Evolutionary conservation across 192 early-diverging fungal genomes (phyloP).

Genomic region (Entomortierella lignicola): DNA sequence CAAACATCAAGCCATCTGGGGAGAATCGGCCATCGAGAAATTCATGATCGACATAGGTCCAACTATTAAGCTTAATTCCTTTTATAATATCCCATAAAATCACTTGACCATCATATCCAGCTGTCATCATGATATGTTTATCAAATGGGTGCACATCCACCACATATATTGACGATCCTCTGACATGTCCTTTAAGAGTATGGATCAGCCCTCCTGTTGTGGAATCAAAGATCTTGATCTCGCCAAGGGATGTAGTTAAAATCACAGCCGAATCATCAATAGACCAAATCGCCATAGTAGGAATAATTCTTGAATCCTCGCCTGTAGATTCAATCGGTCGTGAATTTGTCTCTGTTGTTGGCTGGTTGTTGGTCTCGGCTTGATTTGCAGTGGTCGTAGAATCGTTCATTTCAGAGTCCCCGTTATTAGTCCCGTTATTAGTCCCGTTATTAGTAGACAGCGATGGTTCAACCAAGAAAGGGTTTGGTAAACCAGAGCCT

Average conservation of each 20-base stretch:
- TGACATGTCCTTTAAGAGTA: constrained; percentile 65
- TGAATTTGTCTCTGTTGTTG: not conserved
- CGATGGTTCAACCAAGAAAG: constrained; percentile 2
- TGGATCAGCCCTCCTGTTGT: constrained; percentile 66
- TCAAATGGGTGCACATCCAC: constrained; percentile 82
- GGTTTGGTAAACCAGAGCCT: constrained; percentile 11
- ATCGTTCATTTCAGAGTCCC: constrained; percentile 47
- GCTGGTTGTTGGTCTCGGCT: constrained; percentile 6
- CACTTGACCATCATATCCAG: constrained; percentile 84
- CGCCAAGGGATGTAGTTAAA: constrained; percentile 74
- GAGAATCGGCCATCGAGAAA: constrained; percentile 83
- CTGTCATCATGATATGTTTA: constrained; percentile 76
- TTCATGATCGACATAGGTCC: constrained; percentile 63
- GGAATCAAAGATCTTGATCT: constrained; percentile 75
- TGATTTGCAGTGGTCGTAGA: constrained; percentile 20
- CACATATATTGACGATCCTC: constrained; percentile 73
- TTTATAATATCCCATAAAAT: constrained; percentile 83
- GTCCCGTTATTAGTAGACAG: constrained; percentile 2
- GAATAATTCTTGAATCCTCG: constrained; percentile 37
- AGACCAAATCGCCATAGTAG: constrained; percentile 75
- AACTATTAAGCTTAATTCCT: constrained; percentile 64
- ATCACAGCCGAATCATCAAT: constrained; percentile 75
- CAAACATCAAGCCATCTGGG: constrained; percentile 79
- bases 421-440: constrained; percentile 24
- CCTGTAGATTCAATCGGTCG: not conserved